Evolutionary conservation across 2,329 filamentous ascomycete genomes (phyloP), one percentile per base, ranked within the genome.

Genomic region (Cryphonectria parasitica): DNA sequence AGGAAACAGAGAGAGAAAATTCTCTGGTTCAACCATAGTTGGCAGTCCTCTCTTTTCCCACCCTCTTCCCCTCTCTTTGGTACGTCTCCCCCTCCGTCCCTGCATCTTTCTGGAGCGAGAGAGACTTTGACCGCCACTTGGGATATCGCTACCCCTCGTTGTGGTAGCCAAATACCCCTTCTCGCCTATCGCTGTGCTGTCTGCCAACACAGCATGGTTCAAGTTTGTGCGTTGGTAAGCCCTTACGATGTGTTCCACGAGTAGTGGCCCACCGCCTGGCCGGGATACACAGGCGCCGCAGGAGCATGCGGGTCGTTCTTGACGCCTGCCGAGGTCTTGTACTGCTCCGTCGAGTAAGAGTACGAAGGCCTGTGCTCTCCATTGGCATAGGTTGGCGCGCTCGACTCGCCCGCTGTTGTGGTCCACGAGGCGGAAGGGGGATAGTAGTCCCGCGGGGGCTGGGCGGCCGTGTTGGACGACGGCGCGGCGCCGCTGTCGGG

Each of bases 231-330:
- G 19, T 64, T 34, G n/a, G 22, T 8, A 45, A 2, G n/a, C 36
- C 43, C 8, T 75, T 73, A 87, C 69, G 83, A 86, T 66, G 83
- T 80, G 73, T 84, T 87, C 87, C 87, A 89, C 43, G 86, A 87
- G 76, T 89, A 89, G 76, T 88, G 85, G 76, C 83, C 85, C 78
- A 88, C 81, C 64, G 80, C 80, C 41, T 80, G 74, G 17, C 79
- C 78, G 36, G 76, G 80, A 69, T 86, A 86, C 34, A 80, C 76
- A 28, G 80, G 77, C 3, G 82, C 79, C 19, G 83, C 79, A 15
- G 82, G 80, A 39, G 81, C 77, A 22, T 78, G 76, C 69, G 79
- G 78, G 41, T 81, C 78, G 10, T 73, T 72, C 66, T 82, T 78
- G 60, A 79, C 76, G 52, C 76, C 75, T 71, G 78, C 77, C 19